Percentiles rank a stretch among this genome's conserved stretches.
Evolutionary conservation across 768 basidiomycete genomes (phyloP).

Genomic region (Suillus ampliporus): DNA sequence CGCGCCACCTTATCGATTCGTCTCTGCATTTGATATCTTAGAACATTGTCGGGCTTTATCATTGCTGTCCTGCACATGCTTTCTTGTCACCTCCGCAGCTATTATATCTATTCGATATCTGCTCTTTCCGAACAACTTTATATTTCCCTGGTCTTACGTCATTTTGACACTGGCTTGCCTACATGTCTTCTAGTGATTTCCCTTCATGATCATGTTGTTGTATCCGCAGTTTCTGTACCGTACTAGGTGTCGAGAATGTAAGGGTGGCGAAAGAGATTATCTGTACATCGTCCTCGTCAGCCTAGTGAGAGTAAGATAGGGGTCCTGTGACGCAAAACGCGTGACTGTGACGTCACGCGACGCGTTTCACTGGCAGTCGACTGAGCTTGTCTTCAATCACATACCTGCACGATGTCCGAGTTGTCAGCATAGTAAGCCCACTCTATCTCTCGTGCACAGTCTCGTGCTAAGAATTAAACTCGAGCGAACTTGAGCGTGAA

Average conservation of each 20-base stretch:
- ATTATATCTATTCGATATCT: constrained; percentile 20
- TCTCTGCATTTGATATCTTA: constrained; percentile 31
- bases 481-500: constrained; percentile 73
- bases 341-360: constrained; percentile 41
- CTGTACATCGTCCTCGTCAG: too few relatives aligned
- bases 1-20: constrained; percentile 9
- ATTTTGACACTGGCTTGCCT: constrained; percentile 9
- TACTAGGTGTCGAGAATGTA: not conserved
- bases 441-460: not conserved
- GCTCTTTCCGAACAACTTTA: constrained; percentile 11
- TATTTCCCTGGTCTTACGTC: not conserved
- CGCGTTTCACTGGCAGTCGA: constrained; percentile 22
- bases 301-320: not conserved
- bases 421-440: constrained; percentile 58
- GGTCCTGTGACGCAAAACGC: constrained; percentile 1
- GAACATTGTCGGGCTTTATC: constrained; percentile 28
- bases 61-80: constrained; percentile 22
- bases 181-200: constrained; percentile 22
- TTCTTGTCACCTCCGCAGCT: constrained; percentile 20
- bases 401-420: constrained; percentile 40
- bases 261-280: not conserved
- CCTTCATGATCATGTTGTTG: constrained; percentile 18
- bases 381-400: not conserved
- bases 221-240: constrained; percentile 30
- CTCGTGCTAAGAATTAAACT: constrained; percentile 2